phyloP scores from a whole-genome alignment of 192 early-diverging fungal genomes.

The Rhizoclosmatium globosum region DNA sequence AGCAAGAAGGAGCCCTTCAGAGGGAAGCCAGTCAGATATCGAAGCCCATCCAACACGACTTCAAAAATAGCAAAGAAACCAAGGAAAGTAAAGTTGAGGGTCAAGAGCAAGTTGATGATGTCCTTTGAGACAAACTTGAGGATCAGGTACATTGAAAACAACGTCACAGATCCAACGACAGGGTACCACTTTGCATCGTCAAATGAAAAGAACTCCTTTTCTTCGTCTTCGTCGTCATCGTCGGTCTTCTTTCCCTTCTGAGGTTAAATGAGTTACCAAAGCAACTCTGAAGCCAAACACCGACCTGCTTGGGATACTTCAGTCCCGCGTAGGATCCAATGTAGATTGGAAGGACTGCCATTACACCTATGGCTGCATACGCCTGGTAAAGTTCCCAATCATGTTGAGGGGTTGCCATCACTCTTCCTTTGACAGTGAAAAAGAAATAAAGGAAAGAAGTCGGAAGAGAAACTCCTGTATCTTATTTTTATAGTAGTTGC shows the following conservation, averaged over 20 bases:
- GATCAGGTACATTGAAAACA: slow-evolving; percentile 86
- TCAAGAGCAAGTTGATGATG: slow-evolving; percentile 83
- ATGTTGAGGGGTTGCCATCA: neutral
- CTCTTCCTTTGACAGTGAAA: neutral
- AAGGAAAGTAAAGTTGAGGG: slow-evolving; percentile 81
- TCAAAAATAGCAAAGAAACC: slow-evolving; percentile 82
- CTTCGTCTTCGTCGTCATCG: slow-evolving; percentile 71
- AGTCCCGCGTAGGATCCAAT: slow-evolving; percentile 78
- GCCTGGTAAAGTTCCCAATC: slow-evolving; percentile 48
- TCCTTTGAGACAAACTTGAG: slow-evolving; percentile 88
- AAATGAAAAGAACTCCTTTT: slow-evolving; percentile 78
- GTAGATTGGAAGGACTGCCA: slow-evolving; percentile 91
- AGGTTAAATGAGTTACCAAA: neutral
- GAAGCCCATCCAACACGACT: slow-evolving; percentile 59
- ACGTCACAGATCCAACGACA: slow-evolving; percentile 81
- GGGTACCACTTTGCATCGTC: slow-evolving; percentile 95
- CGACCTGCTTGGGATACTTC: slow-evolving; percentile 42
- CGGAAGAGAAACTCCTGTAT: too few species aligned
- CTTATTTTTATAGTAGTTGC: too few species aligned
- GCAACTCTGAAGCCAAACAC: too few species aligned
- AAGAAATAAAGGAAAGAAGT: neutral
- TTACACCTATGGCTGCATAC: slow-evolving; percentile 83
- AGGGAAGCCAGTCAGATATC: slow-evolving; percentile 61
- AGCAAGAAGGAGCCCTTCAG: slow-evolving; percentile 67
- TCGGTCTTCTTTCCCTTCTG: slow-evolving; percentile 53